These are phyloP conservation scores for Mucor lusitanicus DNA, from an alignment of 371 early-diverging fungal species.

Conservation along the genomic window DNA sequence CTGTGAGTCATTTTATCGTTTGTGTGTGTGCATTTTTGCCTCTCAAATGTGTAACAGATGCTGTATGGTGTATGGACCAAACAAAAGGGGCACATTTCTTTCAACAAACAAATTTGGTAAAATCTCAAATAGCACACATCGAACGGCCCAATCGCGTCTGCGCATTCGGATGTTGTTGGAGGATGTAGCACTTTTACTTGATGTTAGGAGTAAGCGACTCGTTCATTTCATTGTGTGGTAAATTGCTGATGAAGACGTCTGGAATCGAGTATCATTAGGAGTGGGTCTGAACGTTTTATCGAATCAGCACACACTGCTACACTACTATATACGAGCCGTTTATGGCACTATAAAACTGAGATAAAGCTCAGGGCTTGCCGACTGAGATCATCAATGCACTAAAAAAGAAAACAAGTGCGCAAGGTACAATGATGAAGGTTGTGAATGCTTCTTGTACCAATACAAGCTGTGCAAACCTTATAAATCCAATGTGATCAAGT, in stretches of 20 bases:
- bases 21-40: not conserved
- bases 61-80: not conserved
- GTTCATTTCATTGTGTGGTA: not conserved
- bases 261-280: not conserved
- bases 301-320: no score
- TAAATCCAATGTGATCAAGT: no score
- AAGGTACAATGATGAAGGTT: no score
- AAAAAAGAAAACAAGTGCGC: not conserved
- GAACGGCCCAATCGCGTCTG: not conserved
- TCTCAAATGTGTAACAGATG: constrained; percentile 1
- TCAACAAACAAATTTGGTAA: not conserved
- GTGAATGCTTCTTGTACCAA: no score
- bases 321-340: no score
- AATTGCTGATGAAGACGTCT: not conserved
- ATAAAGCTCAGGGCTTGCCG: no score
- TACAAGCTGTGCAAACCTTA: no score
- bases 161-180: not conserved
- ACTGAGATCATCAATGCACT: not conserved
- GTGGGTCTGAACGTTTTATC: not conserved
- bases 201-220: not conserved
- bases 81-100: constrained; percentile 4
- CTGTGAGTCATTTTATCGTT: not conserved
- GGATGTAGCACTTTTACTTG: not conserved
- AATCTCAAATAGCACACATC: not conserved
- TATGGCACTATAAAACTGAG: no score